These are phyloP conservation scores for Cicer judaicum DNA, from an alignment of 306 rosid species.

Conservation along the genomic window DNA sequence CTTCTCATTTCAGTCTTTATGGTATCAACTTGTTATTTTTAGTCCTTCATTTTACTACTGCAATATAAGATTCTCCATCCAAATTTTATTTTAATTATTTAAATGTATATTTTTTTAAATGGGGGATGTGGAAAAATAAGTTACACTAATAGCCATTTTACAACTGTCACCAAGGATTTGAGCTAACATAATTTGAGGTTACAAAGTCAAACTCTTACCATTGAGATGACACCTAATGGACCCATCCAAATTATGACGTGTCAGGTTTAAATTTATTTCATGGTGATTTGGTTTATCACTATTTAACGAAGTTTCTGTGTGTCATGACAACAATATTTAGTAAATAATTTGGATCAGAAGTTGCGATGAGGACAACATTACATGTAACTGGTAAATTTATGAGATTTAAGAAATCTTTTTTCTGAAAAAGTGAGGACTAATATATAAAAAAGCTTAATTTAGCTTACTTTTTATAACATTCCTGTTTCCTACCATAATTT, in stretches of 20 bases:
- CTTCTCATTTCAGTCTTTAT: not conserved
- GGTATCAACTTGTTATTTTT: not conserved
- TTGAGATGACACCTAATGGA: too few species aligned
- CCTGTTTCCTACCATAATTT: slow-evolving; percentile 8
- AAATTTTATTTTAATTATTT: not conserved
- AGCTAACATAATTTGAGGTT: too few species aligned
- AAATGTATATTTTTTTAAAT: too few species aligned
- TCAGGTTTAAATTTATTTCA: not conserved
- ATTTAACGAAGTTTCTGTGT: not conserved
- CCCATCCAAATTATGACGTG: not conserved
- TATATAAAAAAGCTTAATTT: not conserved
- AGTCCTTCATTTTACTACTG: not conserved
- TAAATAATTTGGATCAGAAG: not conserved
- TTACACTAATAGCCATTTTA: too few species aligned
- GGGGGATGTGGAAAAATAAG: too few species aligned
- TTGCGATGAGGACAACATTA: not conserved
- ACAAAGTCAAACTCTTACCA: too few species aligned
- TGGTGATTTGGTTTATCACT: not conserved
- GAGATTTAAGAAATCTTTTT: not conserved
- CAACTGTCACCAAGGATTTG: too few species aligned
- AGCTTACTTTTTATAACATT: not conserved
- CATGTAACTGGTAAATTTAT: slow-evolving; percentile 7
- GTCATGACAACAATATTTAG: not conserved
- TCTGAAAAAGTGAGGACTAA: not conserved
- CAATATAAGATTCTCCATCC: not conserved